Evolutionary conservation across 805 yeast species (phyloP).

Genomic region (Kodamaea laetipori): DNA sequence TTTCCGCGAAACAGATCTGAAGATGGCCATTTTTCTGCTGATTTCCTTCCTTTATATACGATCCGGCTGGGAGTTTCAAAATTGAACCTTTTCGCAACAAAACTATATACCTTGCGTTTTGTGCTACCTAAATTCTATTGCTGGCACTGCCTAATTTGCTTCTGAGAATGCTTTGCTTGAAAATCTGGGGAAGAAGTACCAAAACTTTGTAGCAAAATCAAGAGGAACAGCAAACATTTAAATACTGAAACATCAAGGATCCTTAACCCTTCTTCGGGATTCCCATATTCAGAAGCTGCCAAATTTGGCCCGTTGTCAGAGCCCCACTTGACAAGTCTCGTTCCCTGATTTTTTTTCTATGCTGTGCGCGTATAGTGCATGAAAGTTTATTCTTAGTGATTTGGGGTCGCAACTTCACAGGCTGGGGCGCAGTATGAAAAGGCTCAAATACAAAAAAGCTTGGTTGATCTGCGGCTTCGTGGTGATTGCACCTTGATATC

Average conservation of each 20-base stretch:
- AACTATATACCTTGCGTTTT: background rate
- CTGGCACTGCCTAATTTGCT: background rate
- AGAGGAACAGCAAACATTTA: too few species aligned
- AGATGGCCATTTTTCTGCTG: constrained; percentile 29
- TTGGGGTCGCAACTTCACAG: background rate
- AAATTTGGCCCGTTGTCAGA: too few species aligned
- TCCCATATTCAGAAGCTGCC: constrained; percentile 1
- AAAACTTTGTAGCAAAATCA: too few species aligned
- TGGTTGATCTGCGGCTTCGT: too few species aligned
- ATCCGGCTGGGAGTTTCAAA: constrained; percentile 4
- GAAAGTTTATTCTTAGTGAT: background rate
- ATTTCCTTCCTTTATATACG: constrained; percentile 7
- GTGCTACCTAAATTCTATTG: background rate
- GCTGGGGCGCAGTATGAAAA: too few species aligned
- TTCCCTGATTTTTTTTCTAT: too few species aligned
- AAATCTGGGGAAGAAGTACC: too few species aligned
- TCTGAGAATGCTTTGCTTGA: background rate
- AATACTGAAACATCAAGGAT: too few species aligned
- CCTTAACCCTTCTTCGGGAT: too few species aligned
- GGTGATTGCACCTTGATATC: too few species aligned
- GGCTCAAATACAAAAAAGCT: too few species aligned
- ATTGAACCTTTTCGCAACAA: background rate
- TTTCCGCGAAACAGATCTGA: constrained; percentile 26
- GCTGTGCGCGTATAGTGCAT: background rate
- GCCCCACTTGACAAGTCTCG: too few species aligned